A percentile compares a stretch with the other conserved stretches of the same genome.
Evolutionary conservation across 331 rosid genomes (phyloP).

Genomic region (Malus hybrid): DNA sequence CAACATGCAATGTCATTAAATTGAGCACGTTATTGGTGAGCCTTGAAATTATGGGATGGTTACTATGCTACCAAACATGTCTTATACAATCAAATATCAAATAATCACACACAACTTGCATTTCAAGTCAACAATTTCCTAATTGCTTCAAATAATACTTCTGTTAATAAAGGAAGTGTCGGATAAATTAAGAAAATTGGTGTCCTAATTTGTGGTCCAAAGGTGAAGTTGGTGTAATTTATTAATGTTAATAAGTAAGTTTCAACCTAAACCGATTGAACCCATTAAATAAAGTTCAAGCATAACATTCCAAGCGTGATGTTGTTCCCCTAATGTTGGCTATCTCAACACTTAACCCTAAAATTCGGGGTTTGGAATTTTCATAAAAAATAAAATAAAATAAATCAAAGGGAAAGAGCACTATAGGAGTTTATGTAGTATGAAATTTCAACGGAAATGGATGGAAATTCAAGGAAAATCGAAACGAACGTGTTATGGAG

Average conservation of each 20-base stretch:
- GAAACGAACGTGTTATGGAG: no score
- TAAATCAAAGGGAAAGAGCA: no score
- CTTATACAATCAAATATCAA: neutral
- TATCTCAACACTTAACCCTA: conserved; percentile 12
- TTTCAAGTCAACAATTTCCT: neutral
- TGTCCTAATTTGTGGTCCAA: neutral
- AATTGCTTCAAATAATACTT: neutral
- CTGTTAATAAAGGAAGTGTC: neutral
- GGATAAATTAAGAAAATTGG: conserved; percentile 1
- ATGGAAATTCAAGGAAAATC: no score
- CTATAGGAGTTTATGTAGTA: no score
- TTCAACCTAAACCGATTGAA: neutral
- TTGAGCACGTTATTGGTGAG: no score
- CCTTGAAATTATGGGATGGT: neutral
- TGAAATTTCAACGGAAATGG: no score
- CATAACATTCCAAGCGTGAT: conserved; percentile 15
- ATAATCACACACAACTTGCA: conserved; percentile 2
- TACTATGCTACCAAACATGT: neutral
- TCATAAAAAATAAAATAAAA: no score
- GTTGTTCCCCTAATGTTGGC: conserved; percentile 2
- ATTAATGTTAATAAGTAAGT: neutral
- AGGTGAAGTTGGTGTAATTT: neutral
- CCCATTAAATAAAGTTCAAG: neutral
- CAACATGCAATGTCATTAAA: no score
- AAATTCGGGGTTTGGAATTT: conserved; percentile 5